These are phyloP conservation scores for Debaryomyces nepalensis DNA, from an alignment of 1,139 yeast genomes.

Conservation along the genomic window DNA sequence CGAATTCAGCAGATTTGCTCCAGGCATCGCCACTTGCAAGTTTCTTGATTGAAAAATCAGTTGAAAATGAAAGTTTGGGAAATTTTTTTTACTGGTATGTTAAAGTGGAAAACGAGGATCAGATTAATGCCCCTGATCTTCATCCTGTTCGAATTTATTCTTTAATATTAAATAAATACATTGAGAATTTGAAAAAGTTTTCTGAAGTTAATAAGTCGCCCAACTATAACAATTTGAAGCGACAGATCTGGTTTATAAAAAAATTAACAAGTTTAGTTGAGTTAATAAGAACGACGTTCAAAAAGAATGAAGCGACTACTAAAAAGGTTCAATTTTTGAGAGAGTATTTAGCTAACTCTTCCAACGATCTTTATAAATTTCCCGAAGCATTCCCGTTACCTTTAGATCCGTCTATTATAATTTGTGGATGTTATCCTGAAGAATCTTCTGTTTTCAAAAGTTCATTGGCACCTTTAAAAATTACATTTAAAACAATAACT, in stretches of 20 bases:
- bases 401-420: conserved; percentile 65
- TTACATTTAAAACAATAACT: conserved; percentile 67
- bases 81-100: conserved; percentile 92
- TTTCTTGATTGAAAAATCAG: conserved; percentile 76
- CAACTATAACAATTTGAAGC: conserved; percentile 43
- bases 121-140: conserved; percentile 32
- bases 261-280: conserved; percentile 48
- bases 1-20: conserved; percentile 20
- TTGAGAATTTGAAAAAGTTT: conserved; percentile 40
- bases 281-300: conserved; percentile 42
- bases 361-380: conserved; percentile 47
- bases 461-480: conserved; percentile 83
- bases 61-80: conserved; percentile 68
- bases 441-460: conserved; percentile 89
- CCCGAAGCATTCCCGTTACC: conserved; percentile 68
- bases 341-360: conserved; percentile 45
- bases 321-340: conserved; percentile 47
- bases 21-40: conserved; percentile 69
- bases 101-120: conserved; percentile 84
- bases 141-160: conserved; percentile 33
- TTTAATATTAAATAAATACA: conserved; percentile 43
- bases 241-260: conserved; percentile 52
- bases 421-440: conserved; percentile 78
- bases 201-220: conserved; percentile 37
- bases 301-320: conserved; percentile 50